Evolutionary conservation across 495 filamentous ascomycete genomes (phyloP).

Genomic region (Penicillium silybi): DNA sequence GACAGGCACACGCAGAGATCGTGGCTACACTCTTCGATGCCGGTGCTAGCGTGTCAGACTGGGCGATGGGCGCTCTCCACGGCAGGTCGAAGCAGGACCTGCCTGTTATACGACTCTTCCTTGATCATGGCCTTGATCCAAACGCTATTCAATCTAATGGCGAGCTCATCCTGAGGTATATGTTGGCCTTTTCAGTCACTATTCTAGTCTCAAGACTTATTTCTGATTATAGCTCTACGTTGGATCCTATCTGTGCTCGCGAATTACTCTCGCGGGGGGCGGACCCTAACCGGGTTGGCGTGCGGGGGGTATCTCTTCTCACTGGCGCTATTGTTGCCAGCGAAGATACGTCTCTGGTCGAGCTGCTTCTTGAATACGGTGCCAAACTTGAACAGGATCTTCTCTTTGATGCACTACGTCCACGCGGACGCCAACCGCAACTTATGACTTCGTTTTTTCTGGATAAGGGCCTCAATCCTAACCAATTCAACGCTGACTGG

Average conservation of each 20-base stretch:
- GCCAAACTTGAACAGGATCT: constrained; percentile 3
- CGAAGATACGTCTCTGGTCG: constrained; percentile 1
- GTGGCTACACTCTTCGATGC: constrained; percentile 6
- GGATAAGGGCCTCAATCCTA: constrained; percentile 13
- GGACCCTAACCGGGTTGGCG: constrained; percentile 2
- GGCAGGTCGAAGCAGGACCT: neutral
- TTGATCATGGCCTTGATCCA: constrained; percentile 92
- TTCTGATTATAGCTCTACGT: neutral
- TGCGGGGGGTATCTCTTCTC: constrained; percentile 1
- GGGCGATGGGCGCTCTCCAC: constrained; percentile 1
- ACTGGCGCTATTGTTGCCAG: neutral
- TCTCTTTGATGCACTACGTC: constrained; percentile 6
- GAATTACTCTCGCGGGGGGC: constrained; percentile 13
- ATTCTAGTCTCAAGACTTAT: neutral
- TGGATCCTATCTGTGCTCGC: constrained; percentile 4
- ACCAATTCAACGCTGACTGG: constrained; percentile 5
- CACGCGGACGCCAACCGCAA: neutral
- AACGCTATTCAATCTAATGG: constrained; percentile 69
- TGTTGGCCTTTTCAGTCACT: neutral
- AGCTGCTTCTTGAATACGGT: constrained; percentile 8
- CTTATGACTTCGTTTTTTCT: constrained; percentile 14
- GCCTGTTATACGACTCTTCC: constrained; percentile 8
- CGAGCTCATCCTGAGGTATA: constrained; percentile 9
- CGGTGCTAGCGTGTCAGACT: constrained; percentile 2
- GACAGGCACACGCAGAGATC: constrained; percentile 4